These are phyloP conservation scores for Martensiomyces pterosporus DNA, from an alignment of 192 early-diverging fungal species.

Conservation along the genomic window DNA sequence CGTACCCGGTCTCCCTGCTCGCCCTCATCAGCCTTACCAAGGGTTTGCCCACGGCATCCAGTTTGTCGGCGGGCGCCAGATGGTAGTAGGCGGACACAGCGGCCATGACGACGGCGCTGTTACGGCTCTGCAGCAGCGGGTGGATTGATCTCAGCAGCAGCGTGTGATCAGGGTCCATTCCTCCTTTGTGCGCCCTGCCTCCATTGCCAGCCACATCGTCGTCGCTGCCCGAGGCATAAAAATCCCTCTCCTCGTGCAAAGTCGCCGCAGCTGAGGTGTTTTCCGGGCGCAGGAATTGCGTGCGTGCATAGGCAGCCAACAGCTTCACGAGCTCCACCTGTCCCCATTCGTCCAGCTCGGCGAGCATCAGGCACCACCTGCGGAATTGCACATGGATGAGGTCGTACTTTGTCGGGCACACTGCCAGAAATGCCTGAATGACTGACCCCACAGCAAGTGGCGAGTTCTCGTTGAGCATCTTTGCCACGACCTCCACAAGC, in stretches of 20 bases:
- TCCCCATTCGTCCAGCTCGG: slow-evolving; percentile 94
- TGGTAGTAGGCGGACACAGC: slow-evolving; percentile 67
- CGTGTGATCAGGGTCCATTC: slow-evolving; percentile 76
- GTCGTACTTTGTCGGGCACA: slow-evolving; percentile 82
- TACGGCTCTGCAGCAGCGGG: slow-evolving; percentile 80
- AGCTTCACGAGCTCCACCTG: slow-evolving; percentile 82
- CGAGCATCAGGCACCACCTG: slow-evolving; percentile 79
- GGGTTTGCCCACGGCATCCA: slow-evolving; percentile 59
- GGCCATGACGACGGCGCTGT: slow-evolving; percentile 73
- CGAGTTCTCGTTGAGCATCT: slow-evolving; percentile 77
- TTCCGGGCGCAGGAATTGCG: slow-evolving; percentile 36
- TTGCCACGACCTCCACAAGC: slow-evolving; percentile 70
- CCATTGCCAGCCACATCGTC: too few relatives aligned
- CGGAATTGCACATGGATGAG: slow-evolving; percentile 86
- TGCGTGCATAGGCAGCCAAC: slow-evolving; percentile 74
- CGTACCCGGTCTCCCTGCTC: slow-evolving; percentile 73
- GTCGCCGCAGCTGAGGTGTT: too few relatives aligned
- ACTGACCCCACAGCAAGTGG: slow-evolving; percentile 85
- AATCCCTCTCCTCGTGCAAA: too few relatives aligned
- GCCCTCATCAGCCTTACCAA: slow-evolving; percentile 71
- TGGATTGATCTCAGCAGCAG: slow-evolving; percentile 63
- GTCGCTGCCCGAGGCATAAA: too few relatives aligned
- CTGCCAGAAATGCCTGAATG: slow-evolving; percentile 75
- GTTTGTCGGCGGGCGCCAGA: slow-evolving; percentile 55
- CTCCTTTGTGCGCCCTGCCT: not conserved